Evolutionary conservation across 345 rosid species (phyloP), one percentile per base, ranked within the genome.

Genomic region (Salix brachista): DNA sequence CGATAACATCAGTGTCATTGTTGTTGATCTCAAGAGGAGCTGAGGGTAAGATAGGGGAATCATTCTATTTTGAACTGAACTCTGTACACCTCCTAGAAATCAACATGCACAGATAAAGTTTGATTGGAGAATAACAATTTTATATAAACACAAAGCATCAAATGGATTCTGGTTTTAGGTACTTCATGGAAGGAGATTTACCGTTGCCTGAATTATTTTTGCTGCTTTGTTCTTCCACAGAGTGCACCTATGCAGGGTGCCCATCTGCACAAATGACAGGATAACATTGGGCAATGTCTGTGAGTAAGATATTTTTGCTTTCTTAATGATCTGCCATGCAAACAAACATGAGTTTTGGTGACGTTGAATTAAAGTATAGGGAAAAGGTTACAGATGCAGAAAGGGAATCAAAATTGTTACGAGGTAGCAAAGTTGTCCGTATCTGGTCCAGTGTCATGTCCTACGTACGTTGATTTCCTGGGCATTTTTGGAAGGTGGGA

Each of bases 1-100:
- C 13, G 98, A 90, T 46, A 94, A 94, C 88, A 87, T 91, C 75
- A 91, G 97, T 73, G 92, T 89, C 68, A 83, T 94, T 32, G 95
- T 91, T 48, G 85, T 89, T 73, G 94, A 91, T 83, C 87, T 94
- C 4, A 87, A 79, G 85, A 81, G 71, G 74, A 78, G 85, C 75
- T 58, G 70, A 73, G 36, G 56, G 5, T 37, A 30, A 50, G 68
- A 18, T n/a, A 18, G 28, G 39, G 36, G 42, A 65, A 34, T 34
- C 54, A 52, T 52, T 37, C 12, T 34, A 73, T 70, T 66, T 73
- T 74, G 26, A 58, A 37, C 44, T 21, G 62, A 77, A 68, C 76
- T 32, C 70, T 62, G 79, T 71, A 73, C 28, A 60, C 69, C 66
- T 23, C 42, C 66, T 42, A 32, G 64, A 19, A 58, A 36, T 52